These are phyloP conservation scores for Xerocomus brunneocitrinus DNA, from an alignment of 768 basidiomycete genomes.

Conservation along the genomic window DNA sequence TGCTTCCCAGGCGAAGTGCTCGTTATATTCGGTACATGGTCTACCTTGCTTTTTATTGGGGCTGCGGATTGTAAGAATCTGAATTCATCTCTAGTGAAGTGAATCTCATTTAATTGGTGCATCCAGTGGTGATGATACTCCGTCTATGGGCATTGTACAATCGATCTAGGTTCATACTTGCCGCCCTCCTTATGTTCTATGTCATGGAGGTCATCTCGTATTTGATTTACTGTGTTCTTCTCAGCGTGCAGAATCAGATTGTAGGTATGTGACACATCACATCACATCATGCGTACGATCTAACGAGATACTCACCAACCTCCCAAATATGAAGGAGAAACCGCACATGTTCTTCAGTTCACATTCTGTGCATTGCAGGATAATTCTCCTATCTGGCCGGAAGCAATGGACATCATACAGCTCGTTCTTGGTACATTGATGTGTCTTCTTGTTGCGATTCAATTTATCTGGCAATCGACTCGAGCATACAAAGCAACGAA, in stretches of 20 bases:
- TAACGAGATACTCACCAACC: neutral
- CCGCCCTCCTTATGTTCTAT: neutral
- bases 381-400: neutral
- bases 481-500: too few relatives aligned
- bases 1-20: neutral
- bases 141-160: neutral
- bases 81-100: neutral
- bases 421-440: neutral
- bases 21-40: neutral
- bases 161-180: neutral
- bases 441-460: neutral
- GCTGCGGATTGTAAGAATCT: neutral
- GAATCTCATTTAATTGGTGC: neutral
- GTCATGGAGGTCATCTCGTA: neutral
- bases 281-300: neutral
- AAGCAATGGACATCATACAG: neutral
- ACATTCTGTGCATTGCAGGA: neutral
- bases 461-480: neutral
- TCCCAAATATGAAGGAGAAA: neutral
- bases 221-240: neutral
- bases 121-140: neutral
- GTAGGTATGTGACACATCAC: neutral
- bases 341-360: neutral
- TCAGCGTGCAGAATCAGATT: neutral
- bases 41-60: neutral